Percentiles rank a stretch among this genome's conserved stretches.
phyloP scores from a whole-genome alignment of 1,139 yeast species.

The Debaryomyces subglobosus region DNA sequence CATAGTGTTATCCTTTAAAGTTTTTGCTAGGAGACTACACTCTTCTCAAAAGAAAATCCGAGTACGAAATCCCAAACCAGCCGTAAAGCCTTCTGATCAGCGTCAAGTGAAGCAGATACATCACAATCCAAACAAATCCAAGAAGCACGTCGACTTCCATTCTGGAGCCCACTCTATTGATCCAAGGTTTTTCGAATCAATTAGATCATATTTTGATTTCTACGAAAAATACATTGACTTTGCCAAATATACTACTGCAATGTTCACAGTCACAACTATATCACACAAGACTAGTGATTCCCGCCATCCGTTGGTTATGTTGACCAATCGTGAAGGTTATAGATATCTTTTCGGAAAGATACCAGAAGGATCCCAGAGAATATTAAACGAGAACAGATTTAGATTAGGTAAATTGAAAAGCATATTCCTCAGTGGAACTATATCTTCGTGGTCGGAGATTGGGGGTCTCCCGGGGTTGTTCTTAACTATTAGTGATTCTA shows the following conservation, averaged over 20 bases:
- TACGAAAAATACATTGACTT: conserved; percentile 19
- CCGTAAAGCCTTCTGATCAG: background rate
- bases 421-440: conserved; percentile 73
- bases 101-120: background rate
- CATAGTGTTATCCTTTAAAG: conserved; percentile 11
- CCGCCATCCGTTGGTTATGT: conserved; percentile 58
- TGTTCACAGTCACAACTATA: conserved; percentile 46
- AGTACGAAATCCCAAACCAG: conserved; percentile 1
- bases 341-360: conserved; percentile 77
- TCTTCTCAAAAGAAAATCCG: conserved; percentile 8
- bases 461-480: conserved; percentile 93
- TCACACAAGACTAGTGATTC: conserved; percentile 66
- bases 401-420: conserved; percentile 59
- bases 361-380: conserved; percentile 86
- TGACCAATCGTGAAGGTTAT: conserved; percentile 54
- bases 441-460: conserved; percentile 67
- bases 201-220: conserved; percentile 9
- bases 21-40: conserved; percentile 11
- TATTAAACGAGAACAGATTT: conserved; percentile 56
- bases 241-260: conserved; percentile 19
- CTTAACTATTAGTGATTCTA: conserved; percentile 83
- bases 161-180: conserved; percentile 21
- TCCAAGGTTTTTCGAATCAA: conserved; percentile 13
- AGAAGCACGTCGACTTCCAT: background rate
- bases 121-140: background rate